These are phyloP conservation scores for Kingdonia uniflora DNA, from an alignment of 164 flowering plant species.

Conservation along the genomic window DNA sequence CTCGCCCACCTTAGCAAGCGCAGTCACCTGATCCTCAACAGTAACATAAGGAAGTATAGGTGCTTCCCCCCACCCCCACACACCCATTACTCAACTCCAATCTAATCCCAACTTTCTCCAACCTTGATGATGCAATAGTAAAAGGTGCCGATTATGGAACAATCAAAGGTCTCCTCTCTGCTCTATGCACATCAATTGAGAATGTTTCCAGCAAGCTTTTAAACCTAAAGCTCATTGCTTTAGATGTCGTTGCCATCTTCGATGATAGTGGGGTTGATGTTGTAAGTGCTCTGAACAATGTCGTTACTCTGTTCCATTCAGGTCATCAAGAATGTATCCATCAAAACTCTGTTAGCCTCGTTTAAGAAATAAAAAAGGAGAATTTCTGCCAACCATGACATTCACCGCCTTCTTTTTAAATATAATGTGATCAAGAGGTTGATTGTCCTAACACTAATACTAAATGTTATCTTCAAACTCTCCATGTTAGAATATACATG, in stretches of 20 bases:
- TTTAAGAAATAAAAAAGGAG: background rate
- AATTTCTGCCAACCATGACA: no score
- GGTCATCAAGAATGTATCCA: no score
- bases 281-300: background rate
- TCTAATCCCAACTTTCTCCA: conserved; percentile 62
- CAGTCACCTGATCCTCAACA: conserved; percentile 68
- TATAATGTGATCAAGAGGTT: no score
- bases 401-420: no score
- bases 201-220: conserved; percentile 46
- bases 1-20: conserved; percentile 50
- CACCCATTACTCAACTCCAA: conserved; percentile 63
- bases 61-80: conserved; percentile 94
- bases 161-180: conserved; percentile 59
- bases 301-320: background rate
- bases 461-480: no score
- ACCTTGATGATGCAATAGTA: conserved; percentile 70
- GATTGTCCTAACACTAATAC: no score
- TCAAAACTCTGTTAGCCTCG: no score
- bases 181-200: conserved; percentile 48
- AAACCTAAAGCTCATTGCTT: conserved; percentile 33
- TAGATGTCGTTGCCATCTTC: conserved; percentile 2
- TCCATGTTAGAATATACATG: no score
- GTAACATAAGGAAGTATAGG: conserved; percentile 80
- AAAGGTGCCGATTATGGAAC: conserved; percentile 73
- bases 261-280: background rate